Evolutionary conservation across 164 flowering plant genomes (phyloP).

Genomic region (Warburgia ugandensis): DNA sequence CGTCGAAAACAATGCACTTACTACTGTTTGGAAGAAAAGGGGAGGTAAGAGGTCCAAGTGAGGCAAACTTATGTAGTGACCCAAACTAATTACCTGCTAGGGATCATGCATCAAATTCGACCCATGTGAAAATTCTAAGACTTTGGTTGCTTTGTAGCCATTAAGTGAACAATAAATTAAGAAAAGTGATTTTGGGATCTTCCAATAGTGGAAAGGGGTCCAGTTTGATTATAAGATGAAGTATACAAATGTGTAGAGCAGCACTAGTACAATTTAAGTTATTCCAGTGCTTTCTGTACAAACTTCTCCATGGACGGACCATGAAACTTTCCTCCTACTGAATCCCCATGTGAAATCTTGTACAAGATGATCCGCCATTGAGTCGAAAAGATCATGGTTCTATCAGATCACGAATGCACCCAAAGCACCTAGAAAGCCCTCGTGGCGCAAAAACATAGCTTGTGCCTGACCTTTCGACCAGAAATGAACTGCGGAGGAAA

Average conservation of each 20-base stretch:
- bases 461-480: conserved; percentile 87
- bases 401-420: conserved; percentile 98
- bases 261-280: conserved; percentile 82
- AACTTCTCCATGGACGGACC: conserved; percentile 99
- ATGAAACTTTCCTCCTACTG: conserved; percentile 89
- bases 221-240: conserved; percentile 79
- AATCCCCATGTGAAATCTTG: conserved; percentile 97
- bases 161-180: too few species aligned
- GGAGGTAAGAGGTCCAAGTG: too few species aligned
- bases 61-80: too few species aligned
- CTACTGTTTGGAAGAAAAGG: too few species aligned
- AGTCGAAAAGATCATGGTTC: conserved; percentile 88
- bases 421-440: conserved; percentile 90
- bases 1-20: too few species aligned
- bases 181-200: conserved; percentile 64
- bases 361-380: conserved; percentile 90
- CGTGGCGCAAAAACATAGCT: conserved; percentile 95
- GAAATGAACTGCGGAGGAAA: conserved; percentile 91
- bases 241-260: conserved; percentile 76
- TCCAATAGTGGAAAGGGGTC: conserved; percentile 86
- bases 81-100: too few species aligned
- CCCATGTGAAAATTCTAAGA: too few species aligned
- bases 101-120: too few species aligned
- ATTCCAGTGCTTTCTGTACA: conserved; percentile 84
- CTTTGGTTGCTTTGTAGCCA: too few species aligned